Evolutionary conservation across 116 monocot species (phyloP).

Genomic region (Dioscorea cayenensis): DNA sequence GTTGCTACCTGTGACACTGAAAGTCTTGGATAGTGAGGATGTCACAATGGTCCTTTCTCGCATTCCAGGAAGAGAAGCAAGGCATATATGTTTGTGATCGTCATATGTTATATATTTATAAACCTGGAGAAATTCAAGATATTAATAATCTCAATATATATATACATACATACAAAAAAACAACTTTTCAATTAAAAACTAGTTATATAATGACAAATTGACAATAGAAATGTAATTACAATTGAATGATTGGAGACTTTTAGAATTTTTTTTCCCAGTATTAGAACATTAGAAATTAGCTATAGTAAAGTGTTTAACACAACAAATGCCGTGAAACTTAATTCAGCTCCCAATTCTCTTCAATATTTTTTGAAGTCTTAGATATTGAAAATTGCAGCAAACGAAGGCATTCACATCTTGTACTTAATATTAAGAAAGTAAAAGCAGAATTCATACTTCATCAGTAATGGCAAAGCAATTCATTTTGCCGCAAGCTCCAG

Average conservation of each 20-base stretch:
- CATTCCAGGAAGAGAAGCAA: conserved; percentile 82
- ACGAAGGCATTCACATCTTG: neutral
- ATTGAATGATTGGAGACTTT: too few relatives aligned
- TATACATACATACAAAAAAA: too few relatives aligned
- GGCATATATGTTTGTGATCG: conserved; percentile 45
- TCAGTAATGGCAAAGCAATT: conserved; percentile 84
- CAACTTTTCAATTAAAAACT: too few relatives aligned
- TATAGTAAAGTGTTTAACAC: too few relatives aligned
- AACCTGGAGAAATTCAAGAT: conserved; percentile 35
- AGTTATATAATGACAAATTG: too few relatives aligned
- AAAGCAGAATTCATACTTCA: conserved; percentile 50
- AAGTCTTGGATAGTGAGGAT: conserved; percentile 94
- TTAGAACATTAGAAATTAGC: too few relatives aligned
- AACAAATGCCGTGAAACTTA: neutral
- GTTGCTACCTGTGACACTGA: conserved; percentile 71
- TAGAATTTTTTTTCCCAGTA: too few relatives aligned
- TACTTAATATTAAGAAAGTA: conserved; percentile 2
- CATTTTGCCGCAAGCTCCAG: conserved; percentile 56
- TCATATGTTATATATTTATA: conserved; percentile 83
- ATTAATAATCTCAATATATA: neutral
- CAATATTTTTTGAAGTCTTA: neutral
- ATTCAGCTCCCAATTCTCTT: neutral
- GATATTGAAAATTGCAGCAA: neutral
- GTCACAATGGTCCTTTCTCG: conserved; percentile 88
- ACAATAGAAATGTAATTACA: too few relatives aligned